phyloP scores from a whole-genome alignment of 257 asterid genomes.

The Solanum acaule region DNA sequence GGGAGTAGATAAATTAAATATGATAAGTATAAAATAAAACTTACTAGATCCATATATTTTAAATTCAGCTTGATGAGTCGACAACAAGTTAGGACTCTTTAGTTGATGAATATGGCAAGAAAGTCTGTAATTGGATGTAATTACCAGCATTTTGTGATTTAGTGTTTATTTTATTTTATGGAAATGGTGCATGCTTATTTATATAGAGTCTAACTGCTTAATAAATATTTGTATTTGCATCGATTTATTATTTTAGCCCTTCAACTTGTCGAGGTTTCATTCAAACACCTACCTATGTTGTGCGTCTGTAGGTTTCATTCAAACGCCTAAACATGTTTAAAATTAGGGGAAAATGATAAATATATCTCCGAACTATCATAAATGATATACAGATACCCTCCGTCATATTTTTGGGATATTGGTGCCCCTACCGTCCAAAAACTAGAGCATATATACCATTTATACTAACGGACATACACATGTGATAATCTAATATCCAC shows the following conservation, averaged over 20 bases:
- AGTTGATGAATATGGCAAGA: background rate
- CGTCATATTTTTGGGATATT: too few relatives aligned
- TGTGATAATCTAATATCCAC: too few relatives aligned
- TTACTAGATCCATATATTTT: background rate
- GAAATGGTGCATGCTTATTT: background rate
- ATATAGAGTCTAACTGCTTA: background rate
- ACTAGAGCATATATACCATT: too few relatives aligned
- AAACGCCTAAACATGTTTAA: too few relatives aligned
- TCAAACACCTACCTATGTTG: background rate
- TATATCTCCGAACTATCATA: too few relatives aligned
- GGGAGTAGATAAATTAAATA: too few relatives aligned
- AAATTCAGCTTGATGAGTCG: background rate
- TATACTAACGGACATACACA: too few relatives aligned
- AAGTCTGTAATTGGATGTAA: background rate
- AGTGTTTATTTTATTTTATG: too few relatives aligned
- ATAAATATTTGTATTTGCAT: background rate
- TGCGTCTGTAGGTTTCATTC: too few relatives aligned
- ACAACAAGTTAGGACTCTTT: background rate
- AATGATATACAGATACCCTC: rapidly evolving
- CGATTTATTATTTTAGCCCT: background rate
- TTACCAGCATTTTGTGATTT: background rate
- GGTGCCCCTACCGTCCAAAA: rapidly evolving
- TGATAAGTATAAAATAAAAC: background rate
- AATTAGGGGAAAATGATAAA: too few relatives aligned
- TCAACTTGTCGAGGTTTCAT: background rate